Base-by-base conservation (phyloP, 345 rosid genomes). In the Euphorbia lathyris region DNA sequence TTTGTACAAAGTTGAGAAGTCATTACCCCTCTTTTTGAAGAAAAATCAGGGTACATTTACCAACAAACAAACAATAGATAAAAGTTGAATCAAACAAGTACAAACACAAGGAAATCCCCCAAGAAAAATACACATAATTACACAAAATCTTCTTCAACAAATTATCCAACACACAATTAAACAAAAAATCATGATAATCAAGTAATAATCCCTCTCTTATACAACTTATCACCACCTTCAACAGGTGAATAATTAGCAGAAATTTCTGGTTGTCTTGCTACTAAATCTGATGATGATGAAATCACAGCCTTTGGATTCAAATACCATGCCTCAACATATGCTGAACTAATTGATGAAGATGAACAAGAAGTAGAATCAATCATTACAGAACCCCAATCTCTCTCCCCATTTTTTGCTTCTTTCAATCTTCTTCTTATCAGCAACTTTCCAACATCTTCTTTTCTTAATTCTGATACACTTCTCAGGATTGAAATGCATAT, bases 311-410 rank as follows among this genome's bases (percentile, higher is more conserved):
- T 67, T 9, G 91, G 84, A 76, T 91, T 83, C 86, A 84, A 80
- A 69, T 91, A 78, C 98, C 95, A 94, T 0, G 96, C 96, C 62
- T 74, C 85, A 34, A 88, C 73, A 52, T 82, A 78, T 2, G 87
- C n/a, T n/a, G 81, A 19, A n/a, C n/a, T n/a, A n/a, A n/a, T n/a
- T n/a, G 90, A 83, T 9, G 75, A 40, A 0, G 83, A 29, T 7
- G 85, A 43, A 2, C 36, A 45, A n/a, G 82, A 79, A 22, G 86
- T 76, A 36, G 80, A 79, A 69, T 84, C 77, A 34, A 87, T 76
- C 0, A 82, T 70, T 14, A 87, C 95, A 1, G 96, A 90, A 58
- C 95, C 95, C 96, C 96, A 94, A 63, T 91, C 96, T 58, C 89
- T 73, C n/a, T 72, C 75, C 36, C 96, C 97, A 0, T 74, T 78